Evolutionary conservation across 2,329 filamentous ascomycete genomes (phyloP), one percentile per base, ranked within the genome.

Genomic region (Trichoderma sp.): DNA sequence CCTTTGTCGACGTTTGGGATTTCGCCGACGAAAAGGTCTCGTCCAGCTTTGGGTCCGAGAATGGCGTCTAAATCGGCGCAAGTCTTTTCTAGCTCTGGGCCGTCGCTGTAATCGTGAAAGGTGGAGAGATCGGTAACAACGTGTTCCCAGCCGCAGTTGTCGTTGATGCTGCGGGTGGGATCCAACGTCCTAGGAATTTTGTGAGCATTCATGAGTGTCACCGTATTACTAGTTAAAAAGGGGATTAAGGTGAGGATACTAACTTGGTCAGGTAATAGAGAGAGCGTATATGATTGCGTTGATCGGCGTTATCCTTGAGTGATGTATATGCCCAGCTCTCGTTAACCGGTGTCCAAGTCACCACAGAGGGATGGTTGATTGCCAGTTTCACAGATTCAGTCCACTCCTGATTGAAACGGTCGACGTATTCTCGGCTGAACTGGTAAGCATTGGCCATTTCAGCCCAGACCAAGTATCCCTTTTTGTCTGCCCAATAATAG

Each of bases 81-180:
- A 2, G 86, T 88, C 72, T 85, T 81, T 6, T 85, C 82, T 7
- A 92, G 83, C 26, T 84, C 85, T 0, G 85, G 82, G 0, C 83
- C 87, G 75, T 92, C 90, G 20, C 84, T 82, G 77, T 92, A 92
- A 78, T 92, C 90, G 77, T 92, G 90, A 82, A 90, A 92, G 0
- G 90, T 91, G 28, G 87, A 88, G 2, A 92, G 80, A 74, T 92
- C 90, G 0, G 88, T 90, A 12, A 83, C 75, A 6, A 92, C 89
- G 73, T 92, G 90, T 76, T 92, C 89, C 90, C 90, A 92, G 39
- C 90, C 90, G 74, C 90, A 92, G 79, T 92, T 92, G 78, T 92
- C 90, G 76, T 92, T 92, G 76, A 92, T 84, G 17, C 89, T 89
- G 6, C 90, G 82, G 0, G 87, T 91, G 1, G 87, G 84, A 74